Percentiles rank a stretch among this genome's conserved stretches.
These are phyloP conservation scores for Coriaria nepalensis DNA, from an alignment of 306 rosid species.

Conservation along the genomic window DNA sequence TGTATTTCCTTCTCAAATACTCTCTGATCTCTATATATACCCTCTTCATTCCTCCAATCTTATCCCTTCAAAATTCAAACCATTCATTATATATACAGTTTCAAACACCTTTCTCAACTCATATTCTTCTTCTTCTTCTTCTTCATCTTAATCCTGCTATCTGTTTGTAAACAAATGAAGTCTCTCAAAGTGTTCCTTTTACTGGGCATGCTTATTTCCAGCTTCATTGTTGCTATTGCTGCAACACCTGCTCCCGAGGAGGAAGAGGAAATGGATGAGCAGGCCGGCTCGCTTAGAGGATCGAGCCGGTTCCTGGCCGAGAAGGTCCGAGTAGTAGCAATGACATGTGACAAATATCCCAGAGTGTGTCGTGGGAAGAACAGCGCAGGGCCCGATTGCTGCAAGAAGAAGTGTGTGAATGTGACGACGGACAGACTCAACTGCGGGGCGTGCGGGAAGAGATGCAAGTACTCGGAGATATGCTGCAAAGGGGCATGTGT, in stretches of 20 bases:
- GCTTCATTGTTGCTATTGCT: not conserved
- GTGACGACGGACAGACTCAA: slow-evolving; percentile 20
- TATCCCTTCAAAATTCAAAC: slow-evolving; percentile 3
- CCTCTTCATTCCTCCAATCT: not conserved
- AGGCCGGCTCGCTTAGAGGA: slow-evolving; percentile 5
- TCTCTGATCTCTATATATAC: not conserved
- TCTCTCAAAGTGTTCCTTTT: slow-evolving; percentile 1
- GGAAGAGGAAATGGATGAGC: not conserved
- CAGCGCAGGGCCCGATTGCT: slow-evolving; percentile 25
- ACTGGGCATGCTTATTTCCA: not conserved
- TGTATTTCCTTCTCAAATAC: not conserved
- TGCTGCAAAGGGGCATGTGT: slow-evolving; percentile 40
- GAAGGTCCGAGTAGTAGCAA: not conserved
- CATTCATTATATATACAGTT: not conserved
- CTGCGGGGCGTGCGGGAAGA: slow-evolving; percentile 33
- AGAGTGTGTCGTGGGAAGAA: slow-evolving; percentile 25
- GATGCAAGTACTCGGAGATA: slow-evolving; percentile 25
- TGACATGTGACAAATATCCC: slow-evolving; percentile 24
- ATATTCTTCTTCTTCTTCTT: not conserved
- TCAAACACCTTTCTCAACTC: not conserved
- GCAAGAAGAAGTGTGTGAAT: slow-evolving; percentile 32
- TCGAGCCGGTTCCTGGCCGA: slow-evolving; percentile 11
- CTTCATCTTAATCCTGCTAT: not conserved
- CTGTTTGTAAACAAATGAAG: not conserved
- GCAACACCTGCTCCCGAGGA: no score